Conservation (phyloP, 352 stramenopile genomes). For the Phytophthora podocarpi region DNA sequence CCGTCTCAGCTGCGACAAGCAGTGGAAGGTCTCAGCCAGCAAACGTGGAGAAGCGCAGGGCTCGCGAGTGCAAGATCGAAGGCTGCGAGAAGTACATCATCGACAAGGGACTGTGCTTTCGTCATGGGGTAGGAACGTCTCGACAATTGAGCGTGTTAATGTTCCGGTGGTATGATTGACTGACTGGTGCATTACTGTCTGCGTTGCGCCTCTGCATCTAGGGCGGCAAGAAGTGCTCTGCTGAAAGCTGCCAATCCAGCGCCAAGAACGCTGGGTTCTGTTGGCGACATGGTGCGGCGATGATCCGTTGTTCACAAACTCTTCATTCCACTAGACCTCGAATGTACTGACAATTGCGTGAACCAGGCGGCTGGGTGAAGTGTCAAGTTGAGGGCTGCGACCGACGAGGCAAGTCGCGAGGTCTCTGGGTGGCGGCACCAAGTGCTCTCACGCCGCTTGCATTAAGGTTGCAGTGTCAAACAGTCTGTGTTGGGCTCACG, state of each 20-base stretch:
- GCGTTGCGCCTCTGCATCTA: conserved; percentile 11
- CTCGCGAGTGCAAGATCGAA: conserved; percentile 39
- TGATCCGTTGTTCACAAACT: not conserved
- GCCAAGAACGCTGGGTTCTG: conserved; percentile 46
- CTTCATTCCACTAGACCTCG: too few relatives aligned
- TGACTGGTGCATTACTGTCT: too few relatives aligned
- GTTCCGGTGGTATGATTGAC: conserved; percentile 6
- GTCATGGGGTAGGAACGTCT: conserved; percentile 41
- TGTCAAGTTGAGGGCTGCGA: conserved; percentile 45
- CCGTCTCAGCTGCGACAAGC: too few relatives aligned
- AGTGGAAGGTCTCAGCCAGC: not conserved
- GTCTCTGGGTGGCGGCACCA: conserved; percentile 49
- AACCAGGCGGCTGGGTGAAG: conserved; percentile 44
- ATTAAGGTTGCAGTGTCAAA: conserved; percentile 48
- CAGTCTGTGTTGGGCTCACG: conserved; percentile 43
- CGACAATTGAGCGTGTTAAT: conserved; percentile 9
- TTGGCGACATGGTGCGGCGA: conserved; percentile 40
- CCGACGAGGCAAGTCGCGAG: conserved; percentile 43
- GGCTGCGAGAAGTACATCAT: conserved; percentile 57
- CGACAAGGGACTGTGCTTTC: conserved; percentile 50
- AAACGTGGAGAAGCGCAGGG: conserved; percentile 35
- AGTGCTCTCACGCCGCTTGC: conserved; percentile 33
- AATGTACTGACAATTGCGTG: too few relatives aligned
- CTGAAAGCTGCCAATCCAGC: conserved; percentile 37
- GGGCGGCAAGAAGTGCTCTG: conserved; percentile 46